Conservation (phyloP, 2,329 filamentous ascomycete species). For the Dothideomycetes sp. region DNA sequence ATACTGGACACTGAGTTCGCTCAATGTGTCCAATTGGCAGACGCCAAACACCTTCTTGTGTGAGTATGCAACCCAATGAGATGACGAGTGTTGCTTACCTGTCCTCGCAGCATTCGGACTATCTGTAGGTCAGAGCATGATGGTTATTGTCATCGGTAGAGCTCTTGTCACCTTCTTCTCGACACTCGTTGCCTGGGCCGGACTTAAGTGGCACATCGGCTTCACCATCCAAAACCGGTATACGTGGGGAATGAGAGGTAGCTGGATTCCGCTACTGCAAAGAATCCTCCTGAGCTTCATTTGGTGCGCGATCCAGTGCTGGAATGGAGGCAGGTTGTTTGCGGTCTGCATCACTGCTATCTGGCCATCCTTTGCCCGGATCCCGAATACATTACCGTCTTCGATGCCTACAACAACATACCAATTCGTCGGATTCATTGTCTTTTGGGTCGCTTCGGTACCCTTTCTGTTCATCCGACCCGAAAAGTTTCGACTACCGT, state of each 20-base stretch:
- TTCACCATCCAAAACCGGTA: slow-evolving; percentile 8
- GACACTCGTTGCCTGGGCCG: slow-evolving; percentile 6
- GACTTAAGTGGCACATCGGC: slow-evolving; percentile 9
- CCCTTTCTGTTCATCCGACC: slow-evolving; percentile 5
- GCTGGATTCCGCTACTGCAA: slow-evolving; percentile 3
- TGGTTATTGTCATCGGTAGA: slow-evolving; percentile 7
- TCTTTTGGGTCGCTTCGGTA: slow-evolving; percentile 3
- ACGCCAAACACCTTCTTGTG: slow-evolving; percentile 9
- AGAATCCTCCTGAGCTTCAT: slow-evolving; percentile 7
- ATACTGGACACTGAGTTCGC: slow-evolving; percentile 5
- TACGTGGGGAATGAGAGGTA: slow-evolving; percentile 1
- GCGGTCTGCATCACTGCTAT: slow-evolving; percentile 6
- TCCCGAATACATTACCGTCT: slow-evolving; percentile 1
- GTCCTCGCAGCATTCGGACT: neutral
- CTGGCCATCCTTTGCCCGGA: slow-evolving; percentile 9
- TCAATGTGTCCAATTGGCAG: slow-evolving; percentile 11
- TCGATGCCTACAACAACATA: slow-evolving; percentile 9
- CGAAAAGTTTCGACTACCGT: slow-evolving; percentile 3
- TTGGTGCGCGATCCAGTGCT: slow-evolving; percentile 9
- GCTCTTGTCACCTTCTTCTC: slow-evolving; percentile 7
- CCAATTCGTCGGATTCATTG: slow-evolving; percentile 5
- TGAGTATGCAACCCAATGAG: neutral
- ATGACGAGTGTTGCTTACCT: neutral
- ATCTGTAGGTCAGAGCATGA: slow-evolving; percentile 7
- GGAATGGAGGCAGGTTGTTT: slow-evolving; percentile 1